Conservation (phyloP, 495 filamentous ascomycete species). For the Elaphomyces granulatus region DNA sequence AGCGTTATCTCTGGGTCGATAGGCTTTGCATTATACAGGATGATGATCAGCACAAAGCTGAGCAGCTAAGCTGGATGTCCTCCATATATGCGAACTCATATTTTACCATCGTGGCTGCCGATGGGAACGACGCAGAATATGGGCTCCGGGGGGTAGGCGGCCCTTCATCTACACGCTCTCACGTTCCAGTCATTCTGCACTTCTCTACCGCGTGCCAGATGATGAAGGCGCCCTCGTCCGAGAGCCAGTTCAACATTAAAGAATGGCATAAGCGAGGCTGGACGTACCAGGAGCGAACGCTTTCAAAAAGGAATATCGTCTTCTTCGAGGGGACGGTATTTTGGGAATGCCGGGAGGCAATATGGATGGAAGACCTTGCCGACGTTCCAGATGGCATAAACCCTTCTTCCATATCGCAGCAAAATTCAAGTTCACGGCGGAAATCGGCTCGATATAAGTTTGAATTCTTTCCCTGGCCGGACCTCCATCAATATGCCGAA, state of each 20-base stretch:
- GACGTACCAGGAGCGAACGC: constrained; percentile 3
- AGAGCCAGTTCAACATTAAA: too few species aligned
- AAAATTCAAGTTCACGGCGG: constrained; percentile 3
- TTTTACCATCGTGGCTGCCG: constrained; percentile 21
- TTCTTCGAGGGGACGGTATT: constrained; percentile 4
- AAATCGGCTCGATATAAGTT: too few species aligned
- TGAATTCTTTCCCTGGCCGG: too few species aligned
- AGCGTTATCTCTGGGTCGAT: constrained; percentile 22
- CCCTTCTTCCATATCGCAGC: too few species aligned
- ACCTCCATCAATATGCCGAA: constrained; percentile 1
- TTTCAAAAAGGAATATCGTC: constrained; percentile 1
- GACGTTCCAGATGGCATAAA: too few species aligned
- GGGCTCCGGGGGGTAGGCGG: constrained; percentile 8
- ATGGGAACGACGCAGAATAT: constrained; percentile 8
- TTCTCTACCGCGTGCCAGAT: too few species aligned
- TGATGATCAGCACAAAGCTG: constrained; percentile 10
- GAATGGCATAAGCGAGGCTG: constrained; percentile 6
- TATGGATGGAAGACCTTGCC: too few species aligned
- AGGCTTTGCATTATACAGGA: constrained; percentile 24
- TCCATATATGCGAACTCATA: constrained; percentile 19
- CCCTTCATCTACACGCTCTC: too few species aligned
- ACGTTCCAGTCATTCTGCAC: too few species aligned
- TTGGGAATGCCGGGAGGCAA: constrained; percentile 3
- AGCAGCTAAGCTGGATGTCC: constrained; percentile 19
- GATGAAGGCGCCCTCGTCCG: too few species aligned